Evolutionary conservation across 2,329 filamentous ascomycete genomes (phyloP).

Genomic region (Fusarium kyushuense): DNA sequence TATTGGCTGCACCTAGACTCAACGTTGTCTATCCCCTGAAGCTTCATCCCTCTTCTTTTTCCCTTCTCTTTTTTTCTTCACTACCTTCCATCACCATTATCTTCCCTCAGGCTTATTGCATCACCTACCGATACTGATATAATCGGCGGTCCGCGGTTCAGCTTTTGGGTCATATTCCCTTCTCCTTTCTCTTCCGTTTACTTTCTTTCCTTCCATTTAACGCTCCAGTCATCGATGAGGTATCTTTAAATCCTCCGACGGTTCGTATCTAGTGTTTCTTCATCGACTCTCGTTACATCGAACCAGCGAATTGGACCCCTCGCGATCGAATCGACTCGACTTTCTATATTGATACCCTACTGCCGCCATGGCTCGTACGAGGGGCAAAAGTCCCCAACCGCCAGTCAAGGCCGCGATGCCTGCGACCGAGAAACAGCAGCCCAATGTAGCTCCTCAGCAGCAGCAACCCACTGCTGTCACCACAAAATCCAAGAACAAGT

Average conservation of each 20-base stretch:
- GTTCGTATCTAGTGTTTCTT: constrained; percentile 39
- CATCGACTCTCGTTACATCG: constrained; percentile 19
- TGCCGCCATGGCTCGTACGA: constrained; percentile 53
- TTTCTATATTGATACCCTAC: constrained; percentile 28
- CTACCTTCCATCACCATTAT: constrained; percentile 30
- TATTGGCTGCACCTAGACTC: constrained; percentile 21
- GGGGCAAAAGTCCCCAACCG: constrained; percentile 55
- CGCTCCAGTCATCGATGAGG: constrained; percentile 39
- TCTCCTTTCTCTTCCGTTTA: constrained; percentile 25
- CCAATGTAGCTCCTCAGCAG: constrained; percentile 23
- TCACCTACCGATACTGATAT: constrained; percentile 30
- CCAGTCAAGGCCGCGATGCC: constrained; percentile 44
- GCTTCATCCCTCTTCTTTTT: constrained; percentile 40
- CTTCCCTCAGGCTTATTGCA: constrained; percentile 18
- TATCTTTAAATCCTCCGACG: constrained; percentile 36
- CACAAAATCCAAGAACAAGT: constrained; percentile 36
- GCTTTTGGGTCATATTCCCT: constrained; percentile 34
- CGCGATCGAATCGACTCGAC: constrained; percentile 36
- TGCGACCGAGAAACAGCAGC: constrained; percentile 42
- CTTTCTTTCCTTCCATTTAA: constrained; percentile 26
- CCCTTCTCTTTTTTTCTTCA: constrained; percentile 31
- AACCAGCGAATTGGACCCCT: constrained; percentile 17
- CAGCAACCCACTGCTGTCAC: constrained; percentile 26
- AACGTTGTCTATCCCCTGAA: constrained; percentile 43
- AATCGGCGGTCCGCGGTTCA: constrained; percentile 37